Conservation (phyloP, 129 eudicot species). For the Mikania micrantha region DNA sequence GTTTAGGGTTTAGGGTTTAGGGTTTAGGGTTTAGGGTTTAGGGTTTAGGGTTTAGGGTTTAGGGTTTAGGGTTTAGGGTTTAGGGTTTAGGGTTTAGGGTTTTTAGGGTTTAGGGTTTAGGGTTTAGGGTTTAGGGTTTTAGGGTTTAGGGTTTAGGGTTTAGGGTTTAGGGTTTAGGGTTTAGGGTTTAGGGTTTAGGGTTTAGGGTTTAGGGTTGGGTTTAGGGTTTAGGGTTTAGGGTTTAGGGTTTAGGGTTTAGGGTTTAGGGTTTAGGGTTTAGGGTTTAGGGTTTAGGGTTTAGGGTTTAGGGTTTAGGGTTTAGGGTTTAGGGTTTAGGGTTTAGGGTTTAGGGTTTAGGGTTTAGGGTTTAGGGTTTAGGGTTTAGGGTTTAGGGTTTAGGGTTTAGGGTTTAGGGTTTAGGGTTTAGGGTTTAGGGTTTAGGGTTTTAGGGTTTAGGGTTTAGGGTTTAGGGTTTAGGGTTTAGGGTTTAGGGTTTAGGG, state of each 20-base stretch:
- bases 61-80: conserved; percentile 1
- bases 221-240: conserved; percentile 14
- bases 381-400: background rate
- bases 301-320: background rate
- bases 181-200: conserved; percentile 2
- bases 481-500: background rate
- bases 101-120: background rate
- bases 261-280: conserved; percentile 3
- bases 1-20: background rate
- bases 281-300: background rate
- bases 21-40: conserved; percentile 3
- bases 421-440: conserved; percentile 14
- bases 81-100: conserved; percentile 1
- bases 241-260: conserved; percentile 15
- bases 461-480: background rate
- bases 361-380: background rate
- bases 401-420: conserved; percentile 13
- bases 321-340: background rate
- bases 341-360: background rate
- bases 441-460: background rate
- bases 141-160: conserved; percentile 25
- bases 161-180: conserved; percentile 25
- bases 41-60: conserved; percentile 12
- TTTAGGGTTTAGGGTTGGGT: conserved; percentile 5
- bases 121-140: background rate